These are phyloP conservation scores for Cicer yamashitae DNA, from an alignment of 306 rosid species.

Conservation along the genomic window DNA sequence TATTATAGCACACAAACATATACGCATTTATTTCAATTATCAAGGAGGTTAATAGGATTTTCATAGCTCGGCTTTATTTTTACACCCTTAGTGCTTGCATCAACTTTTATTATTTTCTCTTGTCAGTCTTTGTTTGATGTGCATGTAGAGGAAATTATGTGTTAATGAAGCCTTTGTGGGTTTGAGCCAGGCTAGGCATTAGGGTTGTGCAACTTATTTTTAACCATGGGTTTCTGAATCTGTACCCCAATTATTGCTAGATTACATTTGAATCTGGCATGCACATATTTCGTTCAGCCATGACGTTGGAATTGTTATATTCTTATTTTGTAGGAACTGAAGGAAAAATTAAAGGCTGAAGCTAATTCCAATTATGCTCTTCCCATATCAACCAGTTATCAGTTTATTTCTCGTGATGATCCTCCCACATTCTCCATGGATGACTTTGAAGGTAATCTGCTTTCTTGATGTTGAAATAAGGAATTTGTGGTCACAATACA, in stretches of 20 bases:
- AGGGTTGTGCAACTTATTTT: conserved; percentile 28
- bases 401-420: conserved; percentile 46
- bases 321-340: conserved; percentile 62
- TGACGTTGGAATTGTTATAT: conserved; percentile 37
- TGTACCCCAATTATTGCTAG: neutral
- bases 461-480: conserved; percentile 35
- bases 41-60: neutral
- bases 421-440: conserved; percentile 82
- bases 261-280: conserved; percentile 13
- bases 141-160: conserved; percentile 33
- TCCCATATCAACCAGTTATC: conserved; percentile 52
- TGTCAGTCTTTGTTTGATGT: conserved; percentile 23
- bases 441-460: conserved; percentile 85
- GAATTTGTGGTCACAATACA: conserved; percentile 19
- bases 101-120: conserved; percentile 2
- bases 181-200: neutral
- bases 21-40: neutral
- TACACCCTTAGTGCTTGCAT: conserved; percentile 5
- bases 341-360: conserved; percentile 84
- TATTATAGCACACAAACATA: neutral
- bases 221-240: conserved; percentile 12
- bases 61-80: neutral
- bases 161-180: conserved; percentile 19
- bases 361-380: conserved; percentile 62
- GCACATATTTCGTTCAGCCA: neutral